Conservation (phyloP, 2,329 filamentous ascomycete genomes). For the Fusarium sublunatum region DNA sequence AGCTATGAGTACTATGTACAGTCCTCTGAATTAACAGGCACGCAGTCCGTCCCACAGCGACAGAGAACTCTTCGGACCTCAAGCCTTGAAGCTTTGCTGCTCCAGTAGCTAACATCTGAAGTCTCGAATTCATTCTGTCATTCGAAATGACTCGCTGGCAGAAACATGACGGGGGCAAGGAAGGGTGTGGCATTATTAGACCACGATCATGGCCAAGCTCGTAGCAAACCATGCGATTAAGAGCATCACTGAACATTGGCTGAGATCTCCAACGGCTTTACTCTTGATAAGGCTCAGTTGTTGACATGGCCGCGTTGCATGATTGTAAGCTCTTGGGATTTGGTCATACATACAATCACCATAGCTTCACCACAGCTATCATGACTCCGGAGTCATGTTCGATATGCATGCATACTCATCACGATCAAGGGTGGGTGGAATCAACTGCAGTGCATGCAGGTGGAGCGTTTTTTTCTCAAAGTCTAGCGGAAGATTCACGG, state of each 20-base stretch:
- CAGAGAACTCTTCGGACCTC: neutral
- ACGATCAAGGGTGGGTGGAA: conserved; percentile 43
- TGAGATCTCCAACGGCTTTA: conserved; percentile 1
- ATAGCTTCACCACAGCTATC: too few species aligned
- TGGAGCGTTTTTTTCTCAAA: conserved; percentile 34
- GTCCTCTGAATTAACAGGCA: too few species aligned
- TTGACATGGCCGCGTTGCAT: too few species aligned
- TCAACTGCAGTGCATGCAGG: conserved; percentile 17
- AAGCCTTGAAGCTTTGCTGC: conserved; percentile 2
- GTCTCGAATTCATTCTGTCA: conserved; percentile 12
- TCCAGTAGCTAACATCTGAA: neutral
- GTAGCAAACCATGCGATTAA: neutral
- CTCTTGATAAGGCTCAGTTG: neutral
- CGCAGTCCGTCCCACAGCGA: too few species aligned
- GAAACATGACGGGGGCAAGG: neutral
- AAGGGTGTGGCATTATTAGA: conserved; percentile 19
- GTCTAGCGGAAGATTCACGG: conserved; percentile 27
- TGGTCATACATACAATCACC: too few species aligned
- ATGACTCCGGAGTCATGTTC: neutral
- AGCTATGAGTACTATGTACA: too few species aligned
- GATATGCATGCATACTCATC: conserved; percentile 30
- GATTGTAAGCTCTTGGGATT: too few species aligned
- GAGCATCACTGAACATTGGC: neutral
- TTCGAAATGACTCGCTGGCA: conserved; percentile 5
- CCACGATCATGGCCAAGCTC: conserved; percentile 32